Percentiles rank a stretch among this genome's conserved stretches.
These are phyloP conservation scores for Penicillium riverlandense DNA, from an alignment of 495 filamentous ascomycete species.

Conservation along the genomic window DNA sequence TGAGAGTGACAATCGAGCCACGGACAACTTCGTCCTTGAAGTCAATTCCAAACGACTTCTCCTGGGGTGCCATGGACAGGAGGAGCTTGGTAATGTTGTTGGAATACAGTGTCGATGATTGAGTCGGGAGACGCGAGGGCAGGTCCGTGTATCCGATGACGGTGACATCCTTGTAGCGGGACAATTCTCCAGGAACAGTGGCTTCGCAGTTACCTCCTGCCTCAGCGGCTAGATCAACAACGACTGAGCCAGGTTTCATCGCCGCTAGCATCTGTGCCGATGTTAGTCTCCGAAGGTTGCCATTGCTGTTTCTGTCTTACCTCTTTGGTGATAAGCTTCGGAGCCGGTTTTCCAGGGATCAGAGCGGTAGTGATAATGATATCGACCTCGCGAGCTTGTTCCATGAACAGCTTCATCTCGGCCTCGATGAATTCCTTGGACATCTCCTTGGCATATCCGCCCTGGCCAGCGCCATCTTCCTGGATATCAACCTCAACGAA, in stretches of 20 bases:
- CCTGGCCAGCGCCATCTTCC: conserved; percentile 73
- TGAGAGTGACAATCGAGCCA: conserved; percentile 67
- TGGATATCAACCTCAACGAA: conserved; percentile 79
- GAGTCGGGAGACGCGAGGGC: conserved; percentile 70
- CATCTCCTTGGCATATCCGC: conserved; percentile 84
- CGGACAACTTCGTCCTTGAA: conserved; percentile 73
- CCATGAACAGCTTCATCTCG: conserved; percentile 79
- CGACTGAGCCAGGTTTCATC: conserved; percentile 76
- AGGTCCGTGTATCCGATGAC: conserved; percentile 81
- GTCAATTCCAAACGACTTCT: conserved; percentile 67
- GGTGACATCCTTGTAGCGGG: conserved; percentile 65
- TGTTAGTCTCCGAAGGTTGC: too few species aligned
- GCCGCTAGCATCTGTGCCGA: conserved; percentile 52
- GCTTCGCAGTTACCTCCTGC: conserved; percentile 75
- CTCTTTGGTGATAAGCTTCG: conserved; percentile 67
- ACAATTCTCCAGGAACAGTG: conserved; percentile 60
- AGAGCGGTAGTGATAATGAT: conserved; percentile 80
- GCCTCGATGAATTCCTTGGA: conserved; percentile 82
- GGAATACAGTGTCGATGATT: conserved; percentile 75
- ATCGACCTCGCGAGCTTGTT: conserved; percentile 76
- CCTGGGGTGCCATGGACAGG: conserved; percentile 66
- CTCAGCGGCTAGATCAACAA: conserved; percentile 77
- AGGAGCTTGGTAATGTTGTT: conserved; percentile 84
- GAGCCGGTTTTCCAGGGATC: conserved; percentile 69
- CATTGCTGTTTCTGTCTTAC: too few species aligned